These are phyloP conservation scores for Turritis glabra DNA, from an alignment of 345 rosid genomes.

Conservation along the genomic window DNA sequence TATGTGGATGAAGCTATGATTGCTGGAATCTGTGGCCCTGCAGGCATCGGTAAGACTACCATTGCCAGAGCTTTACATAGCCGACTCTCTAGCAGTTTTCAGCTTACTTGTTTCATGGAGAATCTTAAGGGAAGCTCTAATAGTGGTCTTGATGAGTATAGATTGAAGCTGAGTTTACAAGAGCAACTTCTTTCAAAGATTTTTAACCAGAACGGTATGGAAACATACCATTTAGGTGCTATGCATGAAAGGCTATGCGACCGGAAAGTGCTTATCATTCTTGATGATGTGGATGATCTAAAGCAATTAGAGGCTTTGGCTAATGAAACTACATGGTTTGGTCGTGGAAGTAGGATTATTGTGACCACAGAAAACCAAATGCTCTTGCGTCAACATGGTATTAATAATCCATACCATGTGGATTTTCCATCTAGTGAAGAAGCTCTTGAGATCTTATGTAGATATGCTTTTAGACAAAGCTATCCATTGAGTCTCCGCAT, in stretches of 20 bases:
- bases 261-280: background rate
- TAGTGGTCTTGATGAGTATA: background rate
- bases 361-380: background rate
- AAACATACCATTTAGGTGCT: background rate
- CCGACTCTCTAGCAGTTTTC: background rate
- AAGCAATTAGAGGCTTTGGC: background rate
- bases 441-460: background rate
- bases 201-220: background rate
- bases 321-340: background rate
- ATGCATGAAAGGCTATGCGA: background rate
- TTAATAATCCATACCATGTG: background rate
- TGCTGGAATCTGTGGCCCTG: background rate
- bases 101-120: background rate
- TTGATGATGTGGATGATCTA: background rate
- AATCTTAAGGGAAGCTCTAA: background rate
- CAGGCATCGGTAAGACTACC: constrained; percentile 13
- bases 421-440: background rate
- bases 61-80: background rate
- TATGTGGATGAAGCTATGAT: background rate
- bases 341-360: constrained; percentile 2
- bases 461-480: background rate
- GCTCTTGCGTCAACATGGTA: background rate
- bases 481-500: background rate
- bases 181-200: background rate
- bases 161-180: background rate